phyloP scores from a whole-genome alignment of 495 filamentous ascomycete species.

The Aspergillus biplanus region DNA sequence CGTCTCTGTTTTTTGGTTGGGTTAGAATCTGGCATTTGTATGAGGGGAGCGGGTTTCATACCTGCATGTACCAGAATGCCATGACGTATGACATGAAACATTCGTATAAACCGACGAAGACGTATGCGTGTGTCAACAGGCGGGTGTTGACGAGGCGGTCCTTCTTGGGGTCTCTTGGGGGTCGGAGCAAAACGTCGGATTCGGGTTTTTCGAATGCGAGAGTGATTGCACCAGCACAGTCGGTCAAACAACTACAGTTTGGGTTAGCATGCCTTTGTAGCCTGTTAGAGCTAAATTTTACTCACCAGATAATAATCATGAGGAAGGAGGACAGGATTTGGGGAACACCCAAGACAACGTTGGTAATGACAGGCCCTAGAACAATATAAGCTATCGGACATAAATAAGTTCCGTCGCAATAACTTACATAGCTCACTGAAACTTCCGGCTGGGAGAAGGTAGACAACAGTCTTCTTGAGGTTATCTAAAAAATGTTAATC shows the following conservation, averaged over 20 bases:
- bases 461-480: constrained; percentile 58
- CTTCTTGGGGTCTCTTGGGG: constrained; percentile 60
- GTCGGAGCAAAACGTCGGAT: constrained; percentile 62
- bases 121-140: constrained; percentile 65
- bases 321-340: constrained; percentile 68
- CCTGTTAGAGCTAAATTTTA: constrained; percentile 47
- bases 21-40: not conserved
- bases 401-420: not conserved
- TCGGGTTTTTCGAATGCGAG: constrained; percentile 64
- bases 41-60: not conserved
- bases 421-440: constrained; percentile 63
- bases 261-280: constrained; percentile 32
- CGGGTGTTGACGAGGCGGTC: constrained; percentile 69
- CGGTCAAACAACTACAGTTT: constrained; percentile 60
- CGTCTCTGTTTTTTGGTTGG: constrained; percentile 18
- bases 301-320: constrained; percentile 71
- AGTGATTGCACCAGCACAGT: constrained; percentile 58
- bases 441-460: constrained; percentile 63
- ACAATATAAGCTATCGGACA: not conserved
- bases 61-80: constrained; percentile 66
- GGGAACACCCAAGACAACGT: constrained; percentile 69
- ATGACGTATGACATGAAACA: constrained; percentile 64
- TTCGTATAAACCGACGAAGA: constrained; percentile 64
- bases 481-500: constrained; percentile 39
- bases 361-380: constrained; percentile 62